Conservation (phyloP, 345 rosid genomes). For the Erucastrum elatum region DNA sequence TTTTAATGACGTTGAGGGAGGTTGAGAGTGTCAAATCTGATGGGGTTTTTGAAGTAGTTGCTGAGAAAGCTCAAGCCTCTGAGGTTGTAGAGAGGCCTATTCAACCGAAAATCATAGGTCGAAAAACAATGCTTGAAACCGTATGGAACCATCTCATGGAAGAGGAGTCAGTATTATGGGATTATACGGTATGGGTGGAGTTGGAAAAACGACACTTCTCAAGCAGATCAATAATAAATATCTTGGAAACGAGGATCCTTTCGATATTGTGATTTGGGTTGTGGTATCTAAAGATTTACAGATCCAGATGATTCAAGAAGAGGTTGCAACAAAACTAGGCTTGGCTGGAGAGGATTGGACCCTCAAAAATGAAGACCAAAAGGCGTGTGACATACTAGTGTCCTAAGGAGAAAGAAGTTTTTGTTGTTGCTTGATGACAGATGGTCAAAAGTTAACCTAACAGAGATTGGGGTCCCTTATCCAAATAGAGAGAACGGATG, state of each 20-base stretch:
- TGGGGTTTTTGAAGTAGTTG: not conserved
- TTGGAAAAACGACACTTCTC: not conserved
- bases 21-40: not conserved
- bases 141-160: slow-evolving; percentile 19
- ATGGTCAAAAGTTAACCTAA: slow-evolving; percentile 20
- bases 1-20: not conserved
- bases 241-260: not conserved
- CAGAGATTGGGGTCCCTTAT: not conserved
- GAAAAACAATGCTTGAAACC: not conserved
- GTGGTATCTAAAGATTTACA: slow-evolving; percentile 17
- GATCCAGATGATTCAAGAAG: slow-evolving; percentile 13
- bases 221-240: not conserved
- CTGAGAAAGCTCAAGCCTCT: not conserved
- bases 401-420: slow-evolving; percentile 14
- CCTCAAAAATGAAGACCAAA: not conserved
- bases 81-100: not conserved
- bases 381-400: not conserved
- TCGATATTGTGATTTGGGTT: not conserved
- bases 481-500: not conserved
- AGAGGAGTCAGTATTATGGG: slow-evolving; percentile 22
- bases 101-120: slow-evolving; percentile 17
- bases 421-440: slow-evolving; percentile 29
- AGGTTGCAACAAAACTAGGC: not conserved
- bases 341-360: not conserved
- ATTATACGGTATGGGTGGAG: slow-evolving; percentile 15